A percentile compares a stretch with the other conserved stretches of the same genome.
phyloP scores from a whole-genome alignment of 805 yeast genomes.

The Komagataella phaffii region DNA sequence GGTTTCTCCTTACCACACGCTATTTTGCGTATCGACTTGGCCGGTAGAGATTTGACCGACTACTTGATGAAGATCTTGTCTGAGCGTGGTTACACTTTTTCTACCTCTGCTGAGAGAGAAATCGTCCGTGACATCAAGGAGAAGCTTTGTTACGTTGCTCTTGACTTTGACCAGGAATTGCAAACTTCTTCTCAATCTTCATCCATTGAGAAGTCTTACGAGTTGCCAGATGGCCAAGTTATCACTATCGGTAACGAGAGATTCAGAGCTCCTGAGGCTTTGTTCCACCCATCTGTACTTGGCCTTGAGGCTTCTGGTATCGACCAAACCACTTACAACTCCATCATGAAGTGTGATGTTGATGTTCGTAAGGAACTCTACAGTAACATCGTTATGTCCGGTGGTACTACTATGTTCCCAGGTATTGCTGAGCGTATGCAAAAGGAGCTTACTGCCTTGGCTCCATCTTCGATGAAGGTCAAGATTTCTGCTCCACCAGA shows the following conservation, averaged over 20 bases:
- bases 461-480: constrained; percentile 99
- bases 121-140: constrained; percentile 92
- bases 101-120: constrained; percentile 99
- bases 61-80: constrained; percentile 96
- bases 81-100: constrained; percentile 98
- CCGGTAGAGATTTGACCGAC: constrained; percentile 99
- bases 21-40: constrained; percentile 95
- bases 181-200: constrained; percentile 98
- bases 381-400: constrained; percentile 99
- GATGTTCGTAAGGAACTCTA: constrained; percentile 98
- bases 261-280: constrained; percentile 99
- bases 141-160: constrained; percentile 97
- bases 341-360: constrained; percentile 97
- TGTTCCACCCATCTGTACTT: constrained; percentile 93
- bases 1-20: constrained; percentile 99
- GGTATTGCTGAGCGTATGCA: constrained; percentile 99
- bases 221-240: constrained; percentile 99
- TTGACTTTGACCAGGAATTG: constrained; percentile 98
- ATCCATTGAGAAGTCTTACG: constrained; percentile 96
- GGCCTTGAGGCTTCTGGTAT: constrained; percentile 95
- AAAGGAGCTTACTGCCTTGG: constrained; percentile 98
- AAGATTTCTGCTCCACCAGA: constrained; percentile 99
- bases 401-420: constrained; percentile 99
- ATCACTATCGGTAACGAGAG: constrained; percentile 99
- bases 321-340: constrained; percentile 92